Conservation (phyloP, 352 stramenopile species). For the Hyaloperonospora brassicae region DNA sequence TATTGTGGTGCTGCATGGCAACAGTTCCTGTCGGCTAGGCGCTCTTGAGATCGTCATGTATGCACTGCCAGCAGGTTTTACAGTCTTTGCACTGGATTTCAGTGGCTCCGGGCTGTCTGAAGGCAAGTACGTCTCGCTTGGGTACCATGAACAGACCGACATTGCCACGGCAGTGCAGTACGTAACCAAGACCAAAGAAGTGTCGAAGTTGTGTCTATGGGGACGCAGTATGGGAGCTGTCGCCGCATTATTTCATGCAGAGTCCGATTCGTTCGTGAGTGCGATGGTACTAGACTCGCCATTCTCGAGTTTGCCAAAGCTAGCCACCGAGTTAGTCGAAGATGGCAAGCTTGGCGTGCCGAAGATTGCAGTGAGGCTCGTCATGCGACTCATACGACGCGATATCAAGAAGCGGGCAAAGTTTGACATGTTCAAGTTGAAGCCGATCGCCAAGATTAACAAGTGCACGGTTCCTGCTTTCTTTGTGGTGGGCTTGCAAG, state of each 20-base stretch:
- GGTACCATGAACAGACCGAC: slow-evolving; percentile 67
- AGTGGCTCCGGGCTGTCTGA: slow-evolving; percentile 63
- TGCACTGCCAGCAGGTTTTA: slow-evolving; percentile 67
- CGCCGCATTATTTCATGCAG: slow-evolving; percentile 57
- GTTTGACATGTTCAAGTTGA: slow-evolving; percentile 86
- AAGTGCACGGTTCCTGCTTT: slow-evolving; percentile 71
- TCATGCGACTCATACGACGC: slow-evolving; percentile 69
- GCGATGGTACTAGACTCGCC: slow-evolving; percentile 80
- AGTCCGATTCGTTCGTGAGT: slow-evolving; percentile 48
- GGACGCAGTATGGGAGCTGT: slow-evolving; percentile 77
- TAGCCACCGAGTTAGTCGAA: slow-evolving; percentile 70
- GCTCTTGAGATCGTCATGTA: slow-evolving; percentile 72
- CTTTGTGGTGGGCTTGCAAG: slow-evolving; percentile 66
- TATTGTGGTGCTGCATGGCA: slow-evolving; percentile 78
- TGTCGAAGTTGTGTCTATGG: slow-evolving; percentile 64
- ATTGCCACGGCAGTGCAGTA: slow-evolving; percentile 69
- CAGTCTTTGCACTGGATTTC: slow-evolving; percentile 79
- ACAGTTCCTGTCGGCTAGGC: slow-evolving; percentile 71
- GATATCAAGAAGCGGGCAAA: slow-evolving; percentile 77
- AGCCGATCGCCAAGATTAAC: slow-evolving; percentile 62
- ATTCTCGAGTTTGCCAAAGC: slow-evolving; percentile 64
- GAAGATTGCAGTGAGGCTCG: slow-evolving; percentile 73
- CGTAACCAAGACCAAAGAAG: slow-evolving; percentile 39
- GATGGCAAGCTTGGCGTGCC: slow-evolving; percentile 76
- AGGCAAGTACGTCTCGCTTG: slow-evolving; percentile 79